Conservation (phyloP, 352 stramenopile genomes). For the Globisporangium ultimum region DNA sequence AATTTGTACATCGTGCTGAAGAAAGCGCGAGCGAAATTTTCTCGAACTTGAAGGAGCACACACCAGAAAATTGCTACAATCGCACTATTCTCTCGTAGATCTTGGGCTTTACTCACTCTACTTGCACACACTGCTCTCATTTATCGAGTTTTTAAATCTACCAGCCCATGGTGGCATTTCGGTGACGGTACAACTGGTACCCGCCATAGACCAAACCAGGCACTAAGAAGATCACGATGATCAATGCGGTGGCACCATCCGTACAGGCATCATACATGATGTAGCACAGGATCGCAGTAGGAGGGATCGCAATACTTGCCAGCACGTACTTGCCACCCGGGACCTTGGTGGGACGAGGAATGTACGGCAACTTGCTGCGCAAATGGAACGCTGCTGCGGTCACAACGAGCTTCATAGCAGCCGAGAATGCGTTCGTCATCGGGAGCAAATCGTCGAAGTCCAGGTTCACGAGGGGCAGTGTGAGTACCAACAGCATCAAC, state of each 20-base stretch:
- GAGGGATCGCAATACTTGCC: constrained; percentile 25
- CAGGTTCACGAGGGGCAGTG: constrained; percentile 39
- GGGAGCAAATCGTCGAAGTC: constrained; percentile 75
- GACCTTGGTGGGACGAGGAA: too few relatives aligned
- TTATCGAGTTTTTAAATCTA: background rate
- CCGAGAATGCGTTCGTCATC: constrained; percentile 91
- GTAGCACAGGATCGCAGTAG: constrained; percentile 41
- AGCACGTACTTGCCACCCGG: too few relatives aligned
- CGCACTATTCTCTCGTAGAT: too few relatives aligned
- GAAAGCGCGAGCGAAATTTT: too few relatives aligned
- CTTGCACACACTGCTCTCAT: background rate
- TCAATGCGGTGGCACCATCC: constrained; percentile 19
- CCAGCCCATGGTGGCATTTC: constrained; percentile 11
- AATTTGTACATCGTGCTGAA: too few relatives aligned
- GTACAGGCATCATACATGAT: constrained; percentile 46
- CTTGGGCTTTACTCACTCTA: too few relatives aligned
- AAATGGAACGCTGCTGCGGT: constrained; percentile 89
- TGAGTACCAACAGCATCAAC: constrained; percentile 29
- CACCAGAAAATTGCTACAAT: too few relatives aligned
- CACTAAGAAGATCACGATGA: constrained; percentile 34
- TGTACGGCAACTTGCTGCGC: constrained; percentile 40
- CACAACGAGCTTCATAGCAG: constrained; percentile 82
- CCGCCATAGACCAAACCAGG: constrained; percentile 25
- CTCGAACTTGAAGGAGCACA: too few relatives aligned
- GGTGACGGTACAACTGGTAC: constrained; percentile 13